phyloP scores from a whole-genome alignment of 768 basidiomycete genomes.

The Leccinum subtestaceum region DNA sequence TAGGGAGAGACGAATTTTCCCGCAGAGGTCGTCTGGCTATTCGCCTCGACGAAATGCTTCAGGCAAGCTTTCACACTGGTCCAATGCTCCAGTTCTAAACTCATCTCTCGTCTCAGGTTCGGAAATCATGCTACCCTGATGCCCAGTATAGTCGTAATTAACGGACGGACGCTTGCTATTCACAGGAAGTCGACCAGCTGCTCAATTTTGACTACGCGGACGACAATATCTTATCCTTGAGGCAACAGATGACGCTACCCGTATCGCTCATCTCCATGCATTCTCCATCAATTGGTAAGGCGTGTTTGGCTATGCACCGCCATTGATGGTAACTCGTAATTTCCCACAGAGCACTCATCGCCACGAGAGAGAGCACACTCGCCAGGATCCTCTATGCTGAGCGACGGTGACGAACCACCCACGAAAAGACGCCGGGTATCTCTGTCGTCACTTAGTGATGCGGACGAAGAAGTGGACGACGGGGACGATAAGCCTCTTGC shows the following conservation, averaged over 20 bases:
- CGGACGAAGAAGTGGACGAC: constrained; percentile 49
- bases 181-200: constrained; percentile 72
- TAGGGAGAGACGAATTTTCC: constrained; percentile 64
- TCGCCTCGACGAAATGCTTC: constrained; percentile 76
- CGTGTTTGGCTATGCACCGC: neutral
- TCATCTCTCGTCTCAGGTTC: constrained; percentile 19
- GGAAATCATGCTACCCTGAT: constrained; percentile 17
- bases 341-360: constrained; percentile 25
- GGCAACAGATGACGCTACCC: constrained; percentile 64
- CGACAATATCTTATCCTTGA: constrained; percentile 63
- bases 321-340: constrained; percentile 1
- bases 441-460: constrained; percentile 51
- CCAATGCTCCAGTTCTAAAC: constrained; percentile 10
- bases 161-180: constrained; percentile 6
- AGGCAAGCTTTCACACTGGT: constrained; percentile 44
- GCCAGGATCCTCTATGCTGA: constrained; percentile 42
- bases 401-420: constrained; percentile 46
- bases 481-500: constrained; percentile 60
- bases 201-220: constrained; percentile 79
- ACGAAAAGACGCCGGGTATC: constrained; percentile 55
- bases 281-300: constrained; percentile 53
- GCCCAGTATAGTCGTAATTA: constrained; percentile 13
- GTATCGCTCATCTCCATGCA: constrained; percentile 50
- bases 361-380: constrained; percentile 19
- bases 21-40: constrained; percentile 73